phyloP scores from a whole-genome alignment of 225 moss, liverwort and hornwort genomes.

The Marchantia polymorpha region DNA sequence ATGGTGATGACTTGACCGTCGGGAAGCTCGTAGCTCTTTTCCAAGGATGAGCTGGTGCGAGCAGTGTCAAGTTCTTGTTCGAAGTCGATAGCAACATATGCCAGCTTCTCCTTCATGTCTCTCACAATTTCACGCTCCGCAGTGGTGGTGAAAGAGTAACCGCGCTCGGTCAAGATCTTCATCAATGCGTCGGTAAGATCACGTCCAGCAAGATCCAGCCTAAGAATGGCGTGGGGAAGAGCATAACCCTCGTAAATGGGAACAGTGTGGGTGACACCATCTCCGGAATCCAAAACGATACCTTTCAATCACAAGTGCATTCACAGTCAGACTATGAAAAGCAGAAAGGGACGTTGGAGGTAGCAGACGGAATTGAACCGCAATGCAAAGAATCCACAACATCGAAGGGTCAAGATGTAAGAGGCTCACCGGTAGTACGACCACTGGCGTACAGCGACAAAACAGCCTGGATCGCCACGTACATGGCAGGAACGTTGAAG shows the following conservation, averaged over 20 bases:
- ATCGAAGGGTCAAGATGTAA: too few species aligned
- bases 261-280: slow-evolving; percentile 62
- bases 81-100: slow-evolving; percentile 51
- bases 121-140: slow-evolving; percentile 91
- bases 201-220: slow-evolving; percentile 87
- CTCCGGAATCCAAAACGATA: slow-evolving; percentile 57
- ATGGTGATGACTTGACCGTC: slow-evolving; percentile 71
- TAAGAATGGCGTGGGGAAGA: slow-evolving; percentile 86
- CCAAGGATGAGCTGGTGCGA: slow-evolving; percentile 49
- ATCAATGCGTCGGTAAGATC: slow-evolving; percentile 87
- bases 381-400: neutral
- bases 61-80: slow-evolving; percentile 55
- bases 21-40: slow-evolving; percentile 80
- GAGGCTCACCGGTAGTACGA: slow-evolving; percentile 49
- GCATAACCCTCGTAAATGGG: slow-evolving; percentile 76
- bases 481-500: slow-evolving; percentile 60
- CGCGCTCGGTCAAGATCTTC: slow-evolving; percentile 95
- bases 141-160: slow-evolving; percentile 92
- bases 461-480: slow-evolving; percentile 58
- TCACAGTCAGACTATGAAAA: neutral
- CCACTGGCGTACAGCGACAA: slow-evolving; percentile 59
- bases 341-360: neutral
- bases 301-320: slow-evolving; percentile 15
- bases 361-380: neutral
- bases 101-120: slow-evolving; percentile 96